phyloP scores from a whole-genome alignment of 805 yeast species.

The Teunomyces pallodes region DNA sequence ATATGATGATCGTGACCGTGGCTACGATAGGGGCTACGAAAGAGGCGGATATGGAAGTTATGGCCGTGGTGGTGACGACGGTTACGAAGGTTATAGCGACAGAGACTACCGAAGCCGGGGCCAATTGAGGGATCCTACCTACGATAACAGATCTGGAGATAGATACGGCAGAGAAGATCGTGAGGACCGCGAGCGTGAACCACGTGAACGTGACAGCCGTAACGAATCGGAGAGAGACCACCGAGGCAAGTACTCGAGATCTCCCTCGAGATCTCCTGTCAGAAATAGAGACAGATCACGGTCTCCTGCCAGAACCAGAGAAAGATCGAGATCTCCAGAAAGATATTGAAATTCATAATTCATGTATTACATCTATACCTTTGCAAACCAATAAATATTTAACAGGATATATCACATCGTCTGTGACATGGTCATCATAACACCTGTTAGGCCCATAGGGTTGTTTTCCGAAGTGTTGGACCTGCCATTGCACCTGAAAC shows the following conservation, averaged over 20 bases:
- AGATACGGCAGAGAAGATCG: conserved; percentile 11
- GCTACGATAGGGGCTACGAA: conserved; percentile 13
- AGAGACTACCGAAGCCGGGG: conserved; percentile 14
- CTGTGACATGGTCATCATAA: not conserved
- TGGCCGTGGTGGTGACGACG: conserved; percentile 19
- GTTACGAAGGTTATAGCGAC: conserved; percentile 12
- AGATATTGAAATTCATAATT: conserved; percentile 14
- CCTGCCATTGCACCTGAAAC: conserved; percentile 23
- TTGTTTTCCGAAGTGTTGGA: not conserved
- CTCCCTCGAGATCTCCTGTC: conserved; percentile 28
- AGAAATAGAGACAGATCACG: conserved; percentile 16
- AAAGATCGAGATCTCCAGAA: conserved; percentile 16
- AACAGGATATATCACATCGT: not conserved
- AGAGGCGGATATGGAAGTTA: conserved; percentile 13
- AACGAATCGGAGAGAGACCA: conserved; percentile 7
- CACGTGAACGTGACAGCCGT: conserved; percentile 7
- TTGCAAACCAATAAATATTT: not conserved
- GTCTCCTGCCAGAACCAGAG: conserved; percentile 11
- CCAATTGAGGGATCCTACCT: conserved; percentile 17
- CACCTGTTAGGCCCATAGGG: too few relatives aligned
- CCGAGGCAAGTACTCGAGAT: conserved; percentile 36
- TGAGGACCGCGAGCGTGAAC: conserved; percentile 6
- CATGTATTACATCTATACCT: not conserved
- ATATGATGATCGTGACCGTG: conserved; percentile 16
- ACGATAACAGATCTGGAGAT: conserved; percentile 9